A percentile compares a stretch with the other conserved stretches of the same genome.
Evolutionary conservation across 371 early-diverging fungal genomes (phyloP).

Genomic region (Mortierella sp.): DNA sequence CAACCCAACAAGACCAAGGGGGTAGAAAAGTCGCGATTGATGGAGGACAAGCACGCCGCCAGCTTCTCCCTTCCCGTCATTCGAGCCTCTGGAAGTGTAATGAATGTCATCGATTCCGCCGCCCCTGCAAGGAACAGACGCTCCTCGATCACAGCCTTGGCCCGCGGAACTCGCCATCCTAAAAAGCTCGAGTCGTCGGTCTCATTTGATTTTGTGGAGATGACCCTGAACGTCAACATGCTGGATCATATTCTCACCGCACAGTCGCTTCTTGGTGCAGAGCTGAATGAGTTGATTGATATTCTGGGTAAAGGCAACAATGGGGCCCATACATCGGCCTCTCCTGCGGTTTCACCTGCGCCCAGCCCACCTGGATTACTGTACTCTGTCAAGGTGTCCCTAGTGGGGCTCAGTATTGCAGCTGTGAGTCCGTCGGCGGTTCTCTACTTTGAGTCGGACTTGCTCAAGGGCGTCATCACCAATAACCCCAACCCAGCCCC

Average conservation of each 20-base stretch:
- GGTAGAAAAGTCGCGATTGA: conserved; percentile 25
- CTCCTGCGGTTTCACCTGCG: conserved; percentile 11
- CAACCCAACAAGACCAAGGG: conserved; percentile 35
- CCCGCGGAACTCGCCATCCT: conserved; percentile 47
- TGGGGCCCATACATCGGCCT: conserved; percentile 15
- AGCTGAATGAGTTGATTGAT: conserved; percentile 85
- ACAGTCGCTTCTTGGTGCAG: conserved; percentile 83
- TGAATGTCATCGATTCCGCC: conserved; percentile 46
- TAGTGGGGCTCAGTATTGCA: conserved; percentile 75
- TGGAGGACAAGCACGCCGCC: conserved; percentile 61
- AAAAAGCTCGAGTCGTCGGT: conserved; percentile 68
- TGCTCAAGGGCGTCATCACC: conserved; percentile 72
- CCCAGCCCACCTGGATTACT: conserved; percentile 31
- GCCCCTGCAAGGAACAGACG: conserved; percentile 33
- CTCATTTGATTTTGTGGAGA: conserved; percentile 76
- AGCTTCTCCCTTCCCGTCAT: conserved; percentile 73
- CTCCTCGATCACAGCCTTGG: conserved; percentile 37
- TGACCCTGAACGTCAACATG: conserved; percentile 78
- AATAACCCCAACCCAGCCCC: conserved; percentile 55
- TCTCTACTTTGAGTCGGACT: conserved; percentile 77
- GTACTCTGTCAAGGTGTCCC: conserved; percentile 72
- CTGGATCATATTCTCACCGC: conserved; percentile 85
- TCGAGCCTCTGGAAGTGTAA: conserved; percentile 69
- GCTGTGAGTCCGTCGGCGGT: conserved; percentile 78
- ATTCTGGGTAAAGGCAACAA: conserved; percentile 66